phyloP scores from a whole-genome alignment of 2,329 filamentous ascomycete species.

The Pseudogymnoascus sp. region DNA sequence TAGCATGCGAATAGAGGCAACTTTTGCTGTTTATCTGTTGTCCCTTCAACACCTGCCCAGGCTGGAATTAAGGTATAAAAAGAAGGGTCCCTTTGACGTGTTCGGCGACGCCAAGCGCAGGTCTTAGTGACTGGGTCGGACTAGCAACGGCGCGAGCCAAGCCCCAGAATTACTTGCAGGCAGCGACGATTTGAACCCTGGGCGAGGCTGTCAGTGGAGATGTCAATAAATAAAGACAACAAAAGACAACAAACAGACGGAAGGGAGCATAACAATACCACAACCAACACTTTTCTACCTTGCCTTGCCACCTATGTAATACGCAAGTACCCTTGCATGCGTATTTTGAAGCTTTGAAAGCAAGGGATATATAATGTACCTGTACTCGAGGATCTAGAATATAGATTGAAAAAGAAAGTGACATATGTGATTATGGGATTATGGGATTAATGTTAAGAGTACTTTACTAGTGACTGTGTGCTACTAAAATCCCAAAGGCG shows the following conservation, averaged over 20 bases:
- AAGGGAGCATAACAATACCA: background rate
- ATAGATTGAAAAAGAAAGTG: background rate
- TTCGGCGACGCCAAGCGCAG: background rate
- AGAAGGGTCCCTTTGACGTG: constrained; percentile 4
- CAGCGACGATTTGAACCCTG: background rate
- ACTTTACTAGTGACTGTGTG: background rate
- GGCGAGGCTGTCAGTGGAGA: constrained; percentile 1
- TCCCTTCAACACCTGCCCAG: background rate
- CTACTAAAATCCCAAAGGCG: background rate
- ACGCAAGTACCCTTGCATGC: background rate
- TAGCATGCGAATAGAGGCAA: background rate
- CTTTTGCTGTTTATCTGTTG: background rate
- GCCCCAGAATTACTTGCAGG: constrained; percentile 3
- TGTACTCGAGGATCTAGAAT: background rate
- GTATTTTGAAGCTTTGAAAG: background rate
- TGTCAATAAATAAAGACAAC: constrained; percentile 4
- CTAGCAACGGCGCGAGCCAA: constrained; percentile 6
- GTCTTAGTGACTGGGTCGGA: constrained; percentile 1
- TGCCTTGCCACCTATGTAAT: background rate
- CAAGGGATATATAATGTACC: background rate
- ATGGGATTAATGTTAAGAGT: background rate
- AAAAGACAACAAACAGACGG: background rate
- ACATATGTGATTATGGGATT: background rate
- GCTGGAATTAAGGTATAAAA: background rate
- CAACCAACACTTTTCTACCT: background rate